phyloP scores from a whole-genome alignment of 805 yeast genomes.

The Zygosaccharomyces bisporus region DNA sequence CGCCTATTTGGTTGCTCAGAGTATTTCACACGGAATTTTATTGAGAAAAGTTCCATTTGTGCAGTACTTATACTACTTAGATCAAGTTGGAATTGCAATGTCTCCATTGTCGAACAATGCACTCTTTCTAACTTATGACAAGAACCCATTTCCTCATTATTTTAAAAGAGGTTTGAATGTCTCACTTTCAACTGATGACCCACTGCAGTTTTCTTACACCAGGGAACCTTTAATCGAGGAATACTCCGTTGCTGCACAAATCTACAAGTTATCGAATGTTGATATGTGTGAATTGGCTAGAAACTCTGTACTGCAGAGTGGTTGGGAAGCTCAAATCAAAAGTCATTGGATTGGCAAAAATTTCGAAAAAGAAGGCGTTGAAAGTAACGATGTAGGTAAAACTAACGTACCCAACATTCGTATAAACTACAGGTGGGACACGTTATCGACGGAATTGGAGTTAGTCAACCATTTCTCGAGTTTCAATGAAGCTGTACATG shows the following conservation, averaged over 20 bases:
- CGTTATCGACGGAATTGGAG: slow-evolving; percentile 66
- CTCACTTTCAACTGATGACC: slow-evolving; percentile 94
- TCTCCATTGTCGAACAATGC: slow-evolving; percentile 97
- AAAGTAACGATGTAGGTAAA: slow-evolving; percentile 85
- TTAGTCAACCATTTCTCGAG: slow-evolving; percentile 57
- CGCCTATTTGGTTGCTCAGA: slow-evolving; percentile 84
- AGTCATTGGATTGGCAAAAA: slow-evolving; percentile 87
- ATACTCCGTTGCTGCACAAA: slow-evolving; percentile 97
- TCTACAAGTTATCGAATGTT: slow-evolving; percentile 87
- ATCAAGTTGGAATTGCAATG: slow-evolving; percentile 97
- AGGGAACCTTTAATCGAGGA: slow-evolving; percentile 97
- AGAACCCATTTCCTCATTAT: slow-evolving; percentile 89
- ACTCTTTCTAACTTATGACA: slow-evolving; percentile 88
- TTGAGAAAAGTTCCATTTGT: slow-evolving; percentile 91
- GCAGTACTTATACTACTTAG: slow-evolving; percentile 88
- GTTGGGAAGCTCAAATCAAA: slow-evolving; percentile 84
- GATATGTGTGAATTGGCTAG: slow-evolving; percentile 97
- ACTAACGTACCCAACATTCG: slow-evolving; percentile 93
- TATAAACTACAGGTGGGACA: slow-evolving; percentile 77
- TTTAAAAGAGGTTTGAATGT: slow-evolving; percentile 93
- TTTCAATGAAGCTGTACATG: slow-evolving; percentile 14
- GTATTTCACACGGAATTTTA: slow-evolving; percentile 92
- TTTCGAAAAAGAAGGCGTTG: slow-evolving; percentile 55
- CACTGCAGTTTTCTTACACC: slow-evolving; percentile 93
- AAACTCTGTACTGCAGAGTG: slow-evolving; percentile 89